Conservation (phyloP, 1,284 basidiomycete genomes). For the Porodaedalea pini region DNA sequence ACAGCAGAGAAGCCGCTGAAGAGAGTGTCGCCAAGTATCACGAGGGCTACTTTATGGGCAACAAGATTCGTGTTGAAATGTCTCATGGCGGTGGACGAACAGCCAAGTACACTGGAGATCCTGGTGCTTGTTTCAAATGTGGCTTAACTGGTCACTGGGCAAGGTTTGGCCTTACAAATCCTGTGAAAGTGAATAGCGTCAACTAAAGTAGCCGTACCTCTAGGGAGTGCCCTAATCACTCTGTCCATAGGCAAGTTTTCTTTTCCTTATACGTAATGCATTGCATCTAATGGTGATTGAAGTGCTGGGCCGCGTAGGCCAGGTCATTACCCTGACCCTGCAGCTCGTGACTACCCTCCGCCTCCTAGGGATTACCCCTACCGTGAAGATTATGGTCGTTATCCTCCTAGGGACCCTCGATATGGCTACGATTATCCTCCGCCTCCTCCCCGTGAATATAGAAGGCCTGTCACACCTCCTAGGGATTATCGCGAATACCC, state of each 20-base stretch:
- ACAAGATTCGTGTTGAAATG: constrained; percentile 80
- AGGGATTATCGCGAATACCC: constrained; percentile 67
- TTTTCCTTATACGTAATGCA: background rate
- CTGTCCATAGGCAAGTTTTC: constrained; percentile 35
- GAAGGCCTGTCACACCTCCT: constrained; percentile 55
- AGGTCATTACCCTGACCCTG: constrained; percentile 47
- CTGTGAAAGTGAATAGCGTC: constrained; percentile 10
- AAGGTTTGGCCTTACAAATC: constrained; percentile 59
- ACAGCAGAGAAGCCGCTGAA: constrained; percentile 71
- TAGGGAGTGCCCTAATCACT: constrained; percentile 72
- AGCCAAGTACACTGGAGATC: constrained; percentile 72
- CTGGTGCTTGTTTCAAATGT: constrained; percentile 82
- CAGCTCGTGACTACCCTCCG: constrained; percentile 44
- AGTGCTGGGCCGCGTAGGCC: constrained; percentile 17
- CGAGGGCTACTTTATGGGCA: constrained; percentile 84
- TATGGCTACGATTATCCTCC: constrained; percentile 47
- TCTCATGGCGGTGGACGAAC: constrained; percentile 78
- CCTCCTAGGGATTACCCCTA: constrained; percentile 44
- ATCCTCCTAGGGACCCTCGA: constrained; percentile 45
- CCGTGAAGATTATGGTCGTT: constrained; percentile 52
- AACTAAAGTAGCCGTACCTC: background rate
- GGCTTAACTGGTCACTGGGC: constrained; percentile 83
- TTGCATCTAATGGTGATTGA: constrained; percentile 15
- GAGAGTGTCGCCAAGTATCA: constrained; percentile 82
- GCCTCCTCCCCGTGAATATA: constrained; percentile 46